These are phyloP conservation scores for Mycena polygramma DNA, from an alignment of 768 basidiomycete genomes.

Conservation along the genomic window DNA sequence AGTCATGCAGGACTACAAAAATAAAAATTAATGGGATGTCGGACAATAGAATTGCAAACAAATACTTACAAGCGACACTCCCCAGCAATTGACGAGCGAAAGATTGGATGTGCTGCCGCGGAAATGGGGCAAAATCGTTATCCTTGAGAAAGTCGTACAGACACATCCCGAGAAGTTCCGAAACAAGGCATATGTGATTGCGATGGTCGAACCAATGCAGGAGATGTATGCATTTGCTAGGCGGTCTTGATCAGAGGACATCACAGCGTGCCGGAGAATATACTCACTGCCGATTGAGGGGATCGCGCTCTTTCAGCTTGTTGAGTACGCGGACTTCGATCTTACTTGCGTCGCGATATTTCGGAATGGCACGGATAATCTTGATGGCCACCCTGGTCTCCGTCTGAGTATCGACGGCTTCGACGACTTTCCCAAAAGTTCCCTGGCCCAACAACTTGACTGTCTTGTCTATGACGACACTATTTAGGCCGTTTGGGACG, in stretches of 20 bases:
- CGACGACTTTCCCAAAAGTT: slow-evolving; percentile 98
- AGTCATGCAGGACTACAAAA: slow-evolving; percentile 85
- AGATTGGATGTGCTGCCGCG: slow-evolving; percentile 94
- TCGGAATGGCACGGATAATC: slow-evolving; percentile 98
- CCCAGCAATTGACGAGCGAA: slow-evolving; percentile 93
- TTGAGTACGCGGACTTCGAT: slow-evolving; percentile 97
- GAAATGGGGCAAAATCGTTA: slow-evolving; percentile 96
- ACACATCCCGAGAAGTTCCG: slow-evolving; percentile 95
- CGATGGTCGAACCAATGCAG: slow-evolving; percentile 95
- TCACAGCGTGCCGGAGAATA: slow-evolving; percentile 19
- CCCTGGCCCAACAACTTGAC: slow-evolving; percentile 94
- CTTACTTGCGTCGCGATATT: slow-evolving; percentile 98
- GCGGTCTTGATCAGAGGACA: slow-evolving; percentile 38
- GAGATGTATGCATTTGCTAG: slow-evolving; percentile 97
- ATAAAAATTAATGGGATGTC: slow-evolving; percentile 32
- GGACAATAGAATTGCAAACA: slow-evolving; percentile 13
- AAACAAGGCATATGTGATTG: slow-evolving; percentile 98
- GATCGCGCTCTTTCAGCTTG: slow-evolving; percentile 91
- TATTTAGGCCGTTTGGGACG: slow-evolving; percentile 36
- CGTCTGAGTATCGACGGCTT: slow-evolving; percentile 85
- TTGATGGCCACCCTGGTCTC: slow-evolving; percentile 93
- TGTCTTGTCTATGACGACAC: slow-evolving; percentile 79
- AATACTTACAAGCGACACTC: slow-evolving; percentile 90
- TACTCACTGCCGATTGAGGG: slow-evolving; percentile 87
- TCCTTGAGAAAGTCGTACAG: slow-evolving; percentile 99